Evolutionary conservation across 2,329 filamentous ascomycete species (phyloP).

Genomic region (Penicillium sp.): DNA sequence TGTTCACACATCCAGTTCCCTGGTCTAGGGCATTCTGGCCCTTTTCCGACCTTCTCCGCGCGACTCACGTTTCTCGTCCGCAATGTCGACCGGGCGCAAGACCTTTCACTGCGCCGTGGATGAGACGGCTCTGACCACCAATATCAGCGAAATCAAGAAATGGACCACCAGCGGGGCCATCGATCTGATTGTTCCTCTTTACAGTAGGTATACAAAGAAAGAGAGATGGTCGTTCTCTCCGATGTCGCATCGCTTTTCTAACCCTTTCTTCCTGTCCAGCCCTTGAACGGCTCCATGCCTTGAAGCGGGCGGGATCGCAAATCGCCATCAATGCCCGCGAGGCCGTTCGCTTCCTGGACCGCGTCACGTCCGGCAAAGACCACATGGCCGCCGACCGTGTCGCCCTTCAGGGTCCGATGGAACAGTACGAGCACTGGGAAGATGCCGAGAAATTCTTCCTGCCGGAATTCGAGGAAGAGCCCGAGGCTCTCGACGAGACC

Average conservation of each 20-base stretch:
- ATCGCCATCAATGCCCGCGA: slow-evolving; percentile 52
- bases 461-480: slow-evolving; percentile 45
- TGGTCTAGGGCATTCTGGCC: slow-evolving; percentile 27
- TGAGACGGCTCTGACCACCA: slow-evolving; percentile 52
- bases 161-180: slow-evolving; percentile 52
- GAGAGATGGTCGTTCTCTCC: background rate
- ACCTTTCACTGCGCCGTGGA: slow-evolving; percentile 54
- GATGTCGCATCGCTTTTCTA: slow-evolving; percentile 8
- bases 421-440: slow-evolving; percentile 48
- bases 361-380: slow-evolving; percentile 49
- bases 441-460: slow-evolving; percentile 48
- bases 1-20: slow-evolving; percentile 28
- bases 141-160: slow-evolving; percentile 53
- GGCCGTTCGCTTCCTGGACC: slow-evolving; percentile 53
- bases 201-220: slow-evolving; percentile 41
- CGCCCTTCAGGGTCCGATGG: slow-evolving; percentile 49
- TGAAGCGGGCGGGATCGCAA: slow-evolving; percentile 47
- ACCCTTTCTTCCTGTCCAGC: slow-evolving; percentile 29
- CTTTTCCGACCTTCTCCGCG: slow-evolving; percentile 11
- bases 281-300: slow-evolving; percentile 46
- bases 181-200: slow-evolving; percentile 51
- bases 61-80: slow-evolving; percentile 26
- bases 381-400: slow-evolving; percentile 44
- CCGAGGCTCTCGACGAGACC: slow-evolving; percentile 24
- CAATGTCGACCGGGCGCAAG: slow-evolving; percentile 45